These are phyloP conservation scores for Fusarium udum DNA, from an alignment of 2,329 filamentous ascomycete genomes.

Conservation along the genomic window DNA sequence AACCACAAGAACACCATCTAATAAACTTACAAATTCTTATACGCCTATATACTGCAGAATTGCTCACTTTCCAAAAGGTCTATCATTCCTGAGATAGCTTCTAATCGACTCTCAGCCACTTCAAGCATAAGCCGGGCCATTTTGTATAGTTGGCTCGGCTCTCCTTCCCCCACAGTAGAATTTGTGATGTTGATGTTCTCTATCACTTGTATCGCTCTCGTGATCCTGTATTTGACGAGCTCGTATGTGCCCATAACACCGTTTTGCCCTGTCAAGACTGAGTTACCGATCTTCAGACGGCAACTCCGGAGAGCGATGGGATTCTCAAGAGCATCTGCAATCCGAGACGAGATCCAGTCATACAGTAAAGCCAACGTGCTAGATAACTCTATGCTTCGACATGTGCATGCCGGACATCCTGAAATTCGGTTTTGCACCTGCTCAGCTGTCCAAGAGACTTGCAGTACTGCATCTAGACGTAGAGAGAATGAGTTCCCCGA, in stretches of 20 bases:
- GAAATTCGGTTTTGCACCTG: not conserved
- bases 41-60: not conserved
- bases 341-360: not conserved
- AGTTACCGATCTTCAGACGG: not conserved
- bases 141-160: not conserved
- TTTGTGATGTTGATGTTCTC: accelerated
- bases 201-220: not conserved
- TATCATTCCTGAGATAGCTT: not conserved
- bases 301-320: not conserved
- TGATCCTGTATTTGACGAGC: not conserved
- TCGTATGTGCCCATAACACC: not conserved
- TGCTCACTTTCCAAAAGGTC: not conserved
- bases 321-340: not conserved
- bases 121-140: not conserved
- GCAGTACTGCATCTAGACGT: not conserved
- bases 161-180: accelerated
- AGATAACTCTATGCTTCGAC: not conserved
- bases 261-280: not conserved
- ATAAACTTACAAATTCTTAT: accelerated
- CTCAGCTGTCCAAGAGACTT: not conserved
- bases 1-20: too few relatives aligned
- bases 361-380: not conserved
- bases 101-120: not conserved
- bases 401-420: not conserved
- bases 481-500: accelerated